Evolutionary conservation across 2,329 filamentous ascomycete species (phyloP), one percentile per base, ranked within the genome.

Genomic region (Curvularia sp.): DNA sequence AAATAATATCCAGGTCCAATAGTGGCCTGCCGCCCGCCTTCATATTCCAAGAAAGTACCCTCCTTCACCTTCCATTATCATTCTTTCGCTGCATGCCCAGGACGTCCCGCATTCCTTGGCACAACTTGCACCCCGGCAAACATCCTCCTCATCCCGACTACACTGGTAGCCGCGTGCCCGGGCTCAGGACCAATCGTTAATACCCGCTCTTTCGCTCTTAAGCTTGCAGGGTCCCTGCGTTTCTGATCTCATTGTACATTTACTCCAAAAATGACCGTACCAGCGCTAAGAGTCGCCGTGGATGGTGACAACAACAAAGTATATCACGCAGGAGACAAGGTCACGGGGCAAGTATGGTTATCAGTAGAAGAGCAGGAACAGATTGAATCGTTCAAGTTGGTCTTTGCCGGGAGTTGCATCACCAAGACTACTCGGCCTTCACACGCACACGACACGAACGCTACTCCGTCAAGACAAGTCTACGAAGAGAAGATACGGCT

Each of bases 291-390:
- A 44, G 56, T 77, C 46, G 56, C 73, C 38, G 61, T 76, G 18
- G 71, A 75, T 59, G 74, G 71, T 47, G 71, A 75, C 54, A 63
- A 58, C 44, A 65, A 65, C 44, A 67, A 63, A 38, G 49, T 70
- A 10, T 76, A 75, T 52, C 64, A 66, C 53, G 66, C 63, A 53
- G 74, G 74, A 38, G 73, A 77, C 18, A 69, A 66, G 47, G 71
- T 77, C 44, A 75, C 67, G 43, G 75, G 75, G 51, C 74, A 67
- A 61, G 64, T 75, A 28, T 60, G 66, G n/a, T 60, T 75, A 22
- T 60, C 67, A 30, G 50, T 70, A 9, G 68, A 71, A 60, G 63
- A 72, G 52, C 56, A 75, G 57, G 63, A 68, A 41, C 49, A 70
- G 5, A 59, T 77, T 47, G 67, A 67, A 24, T 68, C 65, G 1